Evolutionary conservation across 2,329 filamentous ascomycete genomes (phyloP), one percentile per base, ranked within the genome.

Genomic region (Neurospora crassa): DNA sequence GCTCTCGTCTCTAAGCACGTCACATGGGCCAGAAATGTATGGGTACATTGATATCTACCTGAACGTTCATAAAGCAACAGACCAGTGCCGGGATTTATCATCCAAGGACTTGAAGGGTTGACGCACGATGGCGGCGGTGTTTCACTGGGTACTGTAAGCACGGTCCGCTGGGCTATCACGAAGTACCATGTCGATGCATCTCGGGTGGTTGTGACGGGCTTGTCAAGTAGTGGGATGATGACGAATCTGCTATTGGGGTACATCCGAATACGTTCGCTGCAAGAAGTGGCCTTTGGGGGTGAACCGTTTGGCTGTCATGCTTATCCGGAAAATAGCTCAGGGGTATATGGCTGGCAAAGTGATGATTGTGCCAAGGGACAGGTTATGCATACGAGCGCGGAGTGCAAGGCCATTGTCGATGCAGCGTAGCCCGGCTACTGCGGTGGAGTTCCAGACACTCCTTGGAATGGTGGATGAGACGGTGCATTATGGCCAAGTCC

Each of bases 11-110:
- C 81, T 1, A 82, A 78, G 14, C 90, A 87, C 77, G 84, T 85
- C 24, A 80, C 81, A 1, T 80, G 88, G 12, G 85, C 88, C 6
- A 84, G n/a, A 84, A 85, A 76, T 81, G 67, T 81, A 88, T 70
- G 87, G 86, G 53, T 88, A 85, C 79, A 85, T 89, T 71, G 77
- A 79, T 70, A 82, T 83, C 75, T 83, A 82, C 74, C 82, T 82
- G 1, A 78, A 78, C 72, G 79, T 73, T 68, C 80, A 80, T 20
- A 80, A 80, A 72, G 75, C 74, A n/a, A 79, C 76, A 16, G 81
- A 82, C 74, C 81, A 79, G 74, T 89, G 88, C 79, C 89, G 87
- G 87, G 88, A 89, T 71, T 86, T 89, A 1, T 86, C 85, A 5
- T 87, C 84, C 11, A 78, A 79, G 42, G 78, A 82, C 11, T 83